Evolutionary conservation across 371 early-diverging fungal genomes (phyloP).

Genomic region (Rhizopus delemar): DNA sequence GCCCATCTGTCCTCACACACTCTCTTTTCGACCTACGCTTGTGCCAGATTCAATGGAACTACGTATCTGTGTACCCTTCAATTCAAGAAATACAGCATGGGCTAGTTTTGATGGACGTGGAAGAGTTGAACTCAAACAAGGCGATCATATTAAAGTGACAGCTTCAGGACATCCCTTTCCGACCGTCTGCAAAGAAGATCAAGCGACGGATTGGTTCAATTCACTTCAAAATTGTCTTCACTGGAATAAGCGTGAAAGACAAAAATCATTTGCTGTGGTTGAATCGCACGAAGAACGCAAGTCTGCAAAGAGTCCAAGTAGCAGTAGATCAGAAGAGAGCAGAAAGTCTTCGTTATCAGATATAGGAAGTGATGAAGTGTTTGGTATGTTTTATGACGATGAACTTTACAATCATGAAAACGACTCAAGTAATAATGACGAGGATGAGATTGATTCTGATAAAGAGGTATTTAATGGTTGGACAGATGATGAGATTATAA

Average conservation of each 20-base stretch:
- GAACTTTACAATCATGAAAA: constrained; percentile 11
- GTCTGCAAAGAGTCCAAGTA: too few relatives aligned
- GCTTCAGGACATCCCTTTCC: constrained; percentile 87
- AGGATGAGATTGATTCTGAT: constrained; percentile 22
- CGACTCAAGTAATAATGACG: background rate
- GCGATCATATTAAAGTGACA: constrained; percentile 86
- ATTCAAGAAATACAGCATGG: constrained; percentile 81
- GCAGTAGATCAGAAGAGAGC: background rate
- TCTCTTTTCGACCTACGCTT: constrained; percentile 93
- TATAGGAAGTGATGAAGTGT: constrained; percentile 37
- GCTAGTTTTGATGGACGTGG: constrained; percentile 90
- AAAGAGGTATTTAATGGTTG: constrained; percentile 40
- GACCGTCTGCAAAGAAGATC: constrained; percentile 77
- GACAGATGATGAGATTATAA: constrained; percentile 49
- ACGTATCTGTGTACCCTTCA: constrained; percentile 76
- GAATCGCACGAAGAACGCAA: constrained; percentile 28
- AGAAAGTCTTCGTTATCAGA: constrained; percentile 32
- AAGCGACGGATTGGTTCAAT: constrained; percentile 84
- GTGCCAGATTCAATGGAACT: constrained; percentile 90
- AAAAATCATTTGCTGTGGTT: constrained; percentile 64
- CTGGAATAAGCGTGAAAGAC: constrained; percentile 83
- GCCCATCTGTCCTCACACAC: constrained; percentile 95
- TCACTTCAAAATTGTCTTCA: constrained; percentile 76
- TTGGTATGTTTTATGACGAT: constrained; percentile 49
- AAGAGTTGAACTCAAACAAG: constrained; percentile 83